Conservation (phyloP, 129 eudicot species). For the Apium graveolens region DNA sequence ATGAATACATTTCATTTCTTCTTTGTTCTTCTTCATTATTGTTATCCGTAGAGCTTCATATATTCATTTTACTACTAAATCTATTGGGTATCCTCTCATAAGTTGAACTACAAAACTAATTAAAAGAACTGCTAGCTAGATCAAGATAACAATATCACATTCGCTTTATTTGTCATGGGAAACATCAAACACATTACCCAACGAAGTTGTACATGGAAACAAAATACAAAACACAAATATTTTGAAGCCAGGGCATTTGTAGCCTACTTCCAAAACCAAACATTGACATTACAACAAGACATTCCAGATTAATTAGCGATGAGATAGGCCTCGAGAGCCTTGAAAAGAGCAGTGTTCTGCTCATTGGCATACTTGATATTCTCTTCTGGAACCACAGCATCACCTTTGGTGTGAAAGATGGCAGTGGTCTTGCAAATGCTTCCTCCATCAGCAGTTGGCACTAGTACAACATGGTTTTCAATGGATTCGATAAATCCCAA, state of each 20-base stretch:
- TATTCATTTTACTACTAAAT: too few species aligned
- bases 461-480: not conserved
- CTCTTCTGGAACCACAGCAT: not conserved
- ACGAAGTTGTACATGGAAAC: not conserved
- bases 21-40: too few species aligned
- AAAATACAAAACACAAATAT: not conserved
- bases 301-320: not conserved
- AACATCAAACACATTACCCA: not conserved
- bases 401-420: conserved; percentile 1
- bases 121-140: too few species aligned
- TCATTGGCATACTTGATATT: not conserved
- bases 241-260: not conserved
- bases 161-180: not conserved
- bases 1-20: too few species aligned
- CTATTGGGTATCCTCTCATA: too few species aligned
- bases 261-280: not conserved
- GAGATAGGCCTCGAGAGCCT: not conserved
- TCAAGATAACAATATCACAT: too few species aligned
- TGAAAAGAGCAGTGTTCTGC: not conserved
- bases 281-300: not conserved
- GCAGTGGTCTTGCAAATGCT: not conserved
- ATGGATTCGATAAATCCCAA: not conserved
- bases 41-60: too few species aligned
- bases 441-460: not conserved
- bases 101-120: too few species aligned